Base-by-base conservation (phyloP, 306 rosid genomes). In the Lotus japonicus region DNA sequence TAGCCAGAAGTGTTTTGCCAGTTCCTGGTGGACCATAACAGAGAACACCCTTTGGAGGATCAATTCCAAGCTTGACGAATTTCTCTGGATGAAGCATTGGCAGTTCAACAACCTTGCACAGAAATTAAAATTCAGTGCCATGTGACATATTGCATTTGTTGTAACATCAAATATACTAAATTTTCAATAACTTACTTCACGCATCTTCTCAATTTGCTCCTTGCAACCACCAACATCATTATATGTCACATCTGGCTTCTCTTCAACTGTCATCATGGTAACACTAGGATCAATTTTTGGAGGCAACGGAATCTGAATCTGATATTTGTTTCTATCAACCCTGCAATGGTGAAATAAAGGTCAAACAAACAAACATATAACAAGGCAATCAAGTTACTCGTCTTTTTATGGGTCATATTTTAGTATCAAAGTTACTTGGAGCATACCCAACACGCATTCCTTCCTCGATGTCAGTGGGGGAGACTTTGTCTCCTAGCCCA, bases 81-180 rank as follows among this genome's bases (percentile, higher is more conserved):
- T 90, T 90, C 89, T 95, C 99, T 0, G 97, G 99, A 56, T 95
- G 99, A 87, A 91, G 97, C 97, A 95, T 91, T 63, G 99, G 99
- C 53, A 95, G 86, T 80, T 95, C 99, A 74, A 95, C 99, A 77
- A 95, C 99, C 99, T 95, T 69, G 76, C 68, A 72, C 14, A 14
- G 46, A 12, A 72, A 70, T 14, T 46, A 2, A 57, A 45, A 39
- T 49, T 79, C 67, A 82, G 81, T 10, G 52, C 15, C 63, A 16
- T 58, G 63, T 23, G 45, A 48, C 38, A 21, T 15, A 33, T 49
- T 36, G 11, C 2, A 21, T 21, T 21, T 21, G 3, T 21, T 21
- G 26, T 21, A 21, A 21, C 26, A 21, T 21, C 26, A 21, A 21
- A 21, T 21, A 21, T 21, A 21, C 26, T 21, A 21, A 21, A 21